Evolutionary conservation across 2,329 filamentous ascomycete genomes (phyloP).

Genomic region (Ceratocystis albifundus): DNA sequence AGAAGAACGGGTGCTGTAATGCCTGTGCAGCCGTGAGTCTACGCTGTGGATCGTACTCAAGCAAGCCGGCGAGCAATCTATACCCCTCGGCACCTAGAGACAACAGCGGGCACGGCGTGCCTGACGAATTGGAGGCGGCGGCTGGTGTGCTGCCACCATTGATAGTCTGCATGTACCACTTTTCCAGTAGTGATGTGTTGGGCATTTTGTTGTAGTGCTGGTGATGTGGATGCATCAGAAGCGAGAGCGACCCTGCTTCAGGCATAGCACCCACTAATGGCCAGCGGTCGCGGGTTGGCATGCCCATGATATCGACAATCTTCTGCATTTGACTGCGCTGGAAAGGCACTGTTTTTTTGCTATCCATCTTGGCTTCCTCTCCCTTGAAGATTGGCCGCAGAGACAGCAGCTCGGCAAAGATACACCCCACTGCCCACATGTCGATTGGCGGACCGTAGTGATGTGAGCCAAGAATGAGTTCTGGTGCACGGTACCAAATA

Average conservation of each 20-base stretch:
- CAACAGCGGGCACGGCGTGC: constrained; percentile 36
- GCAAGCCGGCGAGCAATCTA: constrained; percentile 64
- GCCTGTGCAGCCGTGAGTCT: constrained; percentile 79
- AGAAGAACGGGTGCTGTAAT: constrained; percentile 84
- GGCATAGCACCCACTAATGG: constrained; percentile 74
- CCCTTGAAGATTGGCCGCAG: constrained; percentile 94
- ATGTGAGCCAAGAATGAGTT: constrained; percentile 79
- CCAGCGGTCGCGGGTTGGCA: constrained; percentile 83
- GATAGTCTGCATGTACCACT: constrained; percentile 65
- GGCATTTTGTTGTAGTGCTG: constrained; percentile 28
- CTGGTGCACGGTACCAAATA: constrained; percentile 96
- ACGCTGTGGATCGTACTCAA: constrained; percentile 88
- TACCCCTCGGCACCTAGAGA: constrained; percentile 67
- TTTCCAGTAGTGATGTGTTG: constrained; percentile 50
- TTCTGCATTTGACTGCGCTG: constrained; percentile 98
- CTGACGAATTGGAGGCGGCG: constrained; percentile 35
- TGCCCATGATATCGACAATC: constrained; percentile 90
- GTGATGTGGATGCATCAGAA: constrained; percentile 27
- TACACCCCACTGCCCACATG: constrained; percentile 95
- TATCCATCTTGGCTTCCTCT: constrained; percentile 97
- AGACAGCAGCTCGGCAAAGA: constrained; percentile 87
- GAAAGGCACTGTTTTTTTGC: constrained; percentile 93
- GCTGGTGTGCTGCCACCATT: constrained; percentile 44
- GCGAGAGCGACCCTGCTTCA: constrained; percentile 60
- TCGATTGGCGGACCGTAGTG: constrained; percentile 97